Evolutionary conservation across 2,329 filamentous ascomycete genomes (phyloP), one percentile per base, ranked within the genome.

Genomic region (Colletotrichum magnum): DNA sequence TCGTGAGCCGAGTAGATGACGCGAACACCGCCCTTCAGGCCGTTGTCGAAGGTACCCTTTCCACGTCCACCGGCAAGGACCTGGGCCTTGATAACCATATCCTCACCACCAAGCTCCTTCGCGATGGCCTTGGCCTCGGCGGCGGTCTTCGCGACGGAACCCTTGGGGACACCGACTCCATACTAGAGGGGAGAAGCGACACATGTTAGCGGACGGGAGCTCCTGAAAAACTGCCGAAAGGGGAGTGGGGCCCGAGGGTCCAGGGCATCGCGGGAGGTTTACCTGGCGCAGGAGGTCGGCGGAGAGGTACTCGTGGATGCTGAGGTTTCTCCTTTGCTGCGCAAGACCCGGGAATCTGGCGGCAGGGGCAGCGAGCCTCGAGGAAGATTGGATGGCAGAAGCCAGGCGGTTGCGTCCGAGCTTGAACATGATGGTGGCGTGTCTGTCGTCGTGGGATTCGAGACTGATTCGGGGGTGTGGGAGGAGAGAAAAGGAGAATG

Each of bases 81-180:
- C 87, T 99, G 96, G 72, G 96, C 96, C 90, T 99, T 99, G 89
- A 99, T 98, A 76, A 99, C 96, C 90, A 98, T 95, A 83, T 99
- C 96, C 80, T 97, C 95, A 77, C 89, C 92, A 87, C 94, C 93
- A 79, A 99, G 96, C 74, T 91, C 86, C 86, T 95, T 95, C 68
- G 96, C 96, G 78, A 98, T 89, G 77, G 90, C 87, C 89, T 98
- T 95, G 75, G 96, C 96, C 87, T 98, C 96, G 78, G 92, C 90
- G 56, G 93, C 89, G 72, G 86, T 92, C 82, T 90, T 91, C 75
- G 96, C 96, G 78, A 97, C 94, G 79, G 92, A 87, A 75, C 96
- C 96, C 82, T 94, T 92, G 76, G 96, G 96, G 52, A 98, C 94
- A 76, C 94, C 94, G 77, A 99, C 90, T 81, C 94, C 95, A 89